Base-by-base conservation (phyloP, 805 yeast species). In the Jamesozyma hellenica region DNA sequence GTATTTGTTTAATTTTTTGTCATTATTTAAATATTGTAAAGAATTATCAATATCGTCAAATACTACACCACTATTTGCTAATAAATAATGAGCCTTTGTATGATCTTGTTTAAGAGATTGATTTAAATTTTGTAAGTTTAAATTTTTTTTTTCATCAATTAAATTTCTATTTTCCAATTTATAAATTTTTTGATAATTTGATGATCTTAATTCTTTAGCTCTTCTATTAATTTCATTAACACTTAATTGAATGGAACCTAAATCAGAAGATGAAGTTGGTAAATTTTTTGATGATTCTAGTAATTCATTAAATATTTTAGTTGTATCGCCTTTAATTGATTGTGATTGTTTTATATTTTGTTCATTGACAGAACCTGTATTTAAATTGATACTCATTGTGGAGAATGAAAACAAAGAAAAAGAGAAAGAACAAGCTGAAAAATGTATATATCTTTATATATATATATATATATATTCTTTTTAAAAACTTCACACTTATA, bases 61-160 rank as follows among this genome's bases (percentile, higher is more conserved):
- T 32, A 84, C 77, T 38, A 87, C 73, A 1, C 96, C 96, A 53
- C 90, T 81, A 1, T 88, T 83, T 5, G 96, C 95, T 33, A 90
- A 66, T 30, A 92, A 65, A 58, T 92, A 92, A 55, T 92, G 97
- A 2, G 84, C 92, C 51, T 77, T 79, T 2, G 86, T 79, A 52
- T 67, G 68, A 32, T 64, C 59, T 4, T 14, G 31, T 17, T 14
- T 25, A 3, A 5, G n/a, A n/a, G 29, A 34, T 14, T 9, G 28
- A 21, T 36, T 25, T 18, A 15, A 18, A 3, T 26, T 6, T n/a
- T 26, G 27, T 11, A 23, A 27, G 1, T 25, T 19, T 17, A 10
- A 28, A 8, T 23, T 9, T 52, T 27, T 17, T 17, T 25, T 14
- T 36, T 26, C 35, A 27, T 34, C 49, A 33, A 65, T 65, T 6